Conservation (phyloP, 305 asterid genomes). For the Andrographis paniculata region DNA sequence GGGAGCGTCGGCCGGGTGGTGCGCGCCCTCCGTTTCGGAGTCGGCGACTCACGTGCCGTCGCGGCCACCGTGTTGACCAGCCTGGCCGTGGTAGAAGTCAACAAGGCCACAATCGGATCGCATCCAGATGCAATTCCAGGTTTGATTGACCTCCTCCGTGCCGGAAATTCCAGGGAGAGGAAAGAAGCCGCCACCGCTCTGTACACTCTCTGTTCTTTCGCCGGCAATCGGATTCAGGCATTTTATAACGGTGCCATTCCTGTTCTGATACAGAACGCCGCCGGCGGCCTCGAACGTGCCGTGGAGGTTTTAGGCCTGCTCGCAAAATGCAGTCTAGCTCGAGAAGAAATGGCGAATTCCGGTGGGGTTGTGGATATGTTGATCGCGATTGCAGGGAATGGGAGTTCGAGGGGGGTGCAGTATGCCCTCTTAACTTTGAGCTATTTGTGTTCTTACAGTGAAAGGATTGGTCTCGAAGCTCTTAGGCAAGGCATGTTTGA, state of each 20-base stretch:
- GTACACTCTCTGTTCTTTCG: slow-evolving; percentile 62
- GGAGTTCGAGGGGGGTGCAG: slow-evolving; percentile 77
- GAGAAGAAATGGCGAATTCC: slow-evolving; percentile 57
- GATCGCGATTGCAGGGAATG: slow-evolving; percentile 47
- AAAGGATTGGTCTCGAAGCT: slow-evolving; percentile 39
- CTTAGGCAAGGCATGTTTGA: slow-evolving; percentile 53
- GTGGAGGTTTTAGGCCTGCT: slow-evolving; percentile 77
- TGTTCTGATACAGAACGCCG: slow-evolving; percentile 43
- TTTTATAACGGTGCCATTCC: slow-evolving; percentile 43
- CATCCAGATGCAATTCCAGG: slow-evolving; percentile 63
- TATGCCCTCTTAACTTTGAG: slow-evolving; percentile 60
- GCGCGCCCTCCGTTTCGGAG: slow-evolving; percentile 44
- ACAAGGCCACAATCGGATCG: slow-evolving; percentile 77
- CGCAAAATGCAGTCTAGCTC: slow-evolving; percentile 62
- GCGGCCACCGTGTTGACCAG: slow-evolving; percentile 91
- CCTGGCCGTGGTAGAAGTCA: slow-evolving; percentile 83
- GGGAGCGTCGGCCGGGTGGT: slow-evolving; percentile 67
- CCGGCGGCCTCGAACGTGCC: slow-evolving; percentile 68
- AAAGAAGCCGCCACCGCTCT: slow-evolving; percentile 86
- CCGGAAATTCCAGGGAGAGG: slow-evolving; percentile 64
- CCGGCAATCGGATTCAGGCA: slow-evolving; percentile 63
- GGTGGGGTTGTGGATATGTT: slow-evolving; percentile 41
- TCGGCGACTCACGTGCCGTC: slow-evolving; percentile 75
- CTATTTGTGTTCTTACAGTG: slow-evolving; percentile 50
- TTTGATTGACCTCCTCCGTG: slow-evolving; percentile 47